Evolutionary conservation across 176 grass and related monocot genomes (phyloP).

Genomic region (Areca catechu): DNA sequence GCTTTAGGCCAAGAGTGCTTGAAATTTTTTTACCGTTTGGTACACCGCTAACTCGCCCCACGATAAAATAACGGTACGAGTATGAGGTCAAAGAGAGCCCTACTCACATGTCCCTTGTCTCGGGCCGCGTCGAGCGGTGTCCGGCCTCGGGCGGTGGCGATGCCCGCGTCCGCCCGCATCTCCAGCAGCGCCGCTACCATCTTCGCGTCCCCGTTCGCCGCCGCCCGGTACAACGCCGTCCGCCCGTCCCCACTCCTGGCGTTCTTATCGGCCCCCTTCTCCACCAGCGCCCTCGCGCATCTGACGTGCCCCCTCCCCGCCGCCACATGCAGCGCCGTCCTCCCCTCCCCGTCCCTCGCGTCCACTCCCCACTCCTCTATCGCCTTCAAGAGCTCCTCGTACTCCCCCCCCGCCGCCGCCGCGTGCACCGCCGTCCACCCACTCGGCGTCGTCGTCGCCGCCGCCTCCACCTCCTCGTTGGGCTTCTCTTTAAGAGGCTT

Average conservation of each 20-base stretch:
- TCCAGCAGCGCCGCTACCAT: conserved; percentile 52
- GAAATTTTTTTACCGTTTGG: no score
- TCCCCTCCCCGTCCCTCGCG: conserved; percentile 25
- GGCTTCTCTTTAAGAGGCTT: background rate
- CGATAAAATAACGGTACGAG: background rate
- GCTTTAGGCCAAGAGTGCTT: no score
- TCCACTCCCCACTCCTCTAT: conserved; percentile 8
- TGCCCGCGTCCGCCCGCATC: conserved; percentile 44
- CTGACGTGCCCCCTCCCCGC: conserved; percentile 34
- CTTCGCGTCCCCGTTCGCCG: conserved; percentile 41
- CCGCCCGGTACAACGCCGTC: conserved; percentile 51
- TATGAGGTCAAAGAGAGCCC: conserved; percentile 1
- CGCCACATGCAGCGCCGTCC: conserved; percentile 26
- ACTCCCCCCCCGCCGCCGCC: conserved; percentile 45
- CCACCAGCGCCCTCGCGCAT: conserved; percentile 27
- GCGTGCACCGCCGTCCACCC: conserved; percentile 51
- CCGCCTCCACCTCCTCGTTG: background rate
- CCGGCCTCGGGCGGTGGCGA: conserved; percentile 32
- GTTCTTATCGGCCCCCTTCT: conserved; percentile 35
- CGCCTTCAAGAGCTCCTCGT: conserved; percentile 11
- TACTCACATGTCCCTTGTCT: conserved; percentile 79
- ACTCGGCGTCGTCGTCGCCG: conserved; percentile 14
- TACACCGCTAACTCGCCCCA: no score
- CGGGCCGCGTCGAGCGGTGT: conserved; percentile 54
- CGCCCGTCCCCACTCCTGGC: conserved; percentile 40